Evolutionary conservation across 495 filamentous ascomycete genomes (phyloP).

Genomic region (Sabuloglossum arenarium): DNA sequence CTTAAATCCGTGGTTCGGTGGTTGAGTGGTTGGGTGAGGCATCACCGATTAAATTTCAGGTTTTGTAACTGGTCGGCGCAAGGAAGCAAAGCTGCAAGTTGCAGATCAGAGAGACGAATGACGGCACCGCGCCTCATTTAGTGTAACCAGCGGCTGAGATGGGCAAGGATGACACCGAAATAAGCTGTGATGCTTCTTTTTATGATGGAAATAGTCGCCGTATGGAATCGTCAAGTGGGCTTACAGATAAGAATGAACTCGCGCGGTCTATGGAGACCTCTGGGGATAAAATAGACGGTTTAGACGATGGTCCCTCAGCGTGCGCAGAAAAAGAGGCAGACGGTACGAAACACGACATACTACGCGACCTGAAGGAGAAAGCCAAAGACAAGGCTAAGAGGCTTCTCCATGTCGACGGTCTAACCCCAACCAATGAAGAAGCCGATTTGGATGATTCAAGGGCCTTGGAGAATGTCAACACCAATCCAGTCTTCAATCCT

Average conservation of each 20-base stretch:
- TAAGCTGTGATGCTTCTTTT: background rate
- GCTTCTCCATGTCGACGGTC: background rate
- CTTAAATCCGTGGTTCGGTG: no score
- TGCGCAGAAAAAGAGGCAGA: background rate
- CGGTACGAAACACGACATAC: background rate
- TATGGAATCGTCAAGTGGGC: background rate
- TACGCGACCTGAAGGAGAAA: background rate
- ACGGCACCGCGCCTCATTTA: no score
- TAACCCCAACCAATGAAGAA: background rate
- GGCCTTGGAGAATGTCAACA: background rate
- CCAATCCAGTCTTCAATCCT: conserved; percentile 2
- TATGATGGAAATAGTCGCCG: background rate
- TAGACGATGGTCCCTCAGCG: background rate
- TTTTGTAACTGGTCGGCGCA: no score
- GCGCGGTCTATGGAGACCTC: no score
- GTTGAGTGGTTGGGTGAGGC: no score
- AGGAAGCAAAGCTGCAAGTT: no score
- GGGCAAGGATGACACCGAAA: background rate
- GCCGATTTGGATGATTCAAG: background rate
- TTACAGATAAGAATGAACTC: background rate
- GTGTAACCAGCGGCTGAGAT: no score
- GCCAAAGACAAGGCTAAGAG: background rate
- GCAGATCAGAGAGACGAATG: no score
- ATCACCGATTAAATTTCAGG: no score
- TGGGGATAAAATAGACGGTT: background rate